Percentiles rank a stretch among this genome's conserved stretches.
Evolutionary conservation across 371 early-diverging fungal species (phyloP).

Genomic region (Mortierella sp.): DNA sequence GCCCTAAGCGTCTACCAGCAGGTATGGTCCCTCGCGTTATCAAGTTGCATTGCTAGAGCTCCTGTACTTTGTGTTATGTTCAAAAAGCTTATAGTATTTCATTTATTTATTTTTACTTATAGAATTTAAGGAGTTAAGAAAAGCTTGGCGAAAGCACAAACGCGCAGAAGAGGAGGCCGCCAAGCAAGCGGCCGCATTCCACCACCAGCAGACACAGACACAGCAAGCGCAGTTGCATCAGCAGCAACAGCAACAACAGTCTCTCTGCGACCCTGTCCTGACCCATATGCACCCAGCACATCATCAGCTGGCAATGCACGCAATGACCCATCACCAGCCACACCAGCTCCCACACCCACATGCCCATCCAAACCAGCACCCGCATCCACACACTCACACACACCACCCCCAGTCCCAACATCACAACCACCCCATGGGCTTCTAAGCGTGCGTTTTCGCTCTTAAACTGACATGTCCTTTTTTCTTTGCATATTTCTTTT

Average conservation of each 20-base stretch:
- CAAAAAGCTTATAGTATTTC: not conserved
- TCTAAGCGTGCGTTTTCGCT: constrained; percentile 24
- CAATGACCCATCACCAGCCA: constrained; percentile 49
- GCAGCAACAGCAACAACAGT: constrained; percentile 13
- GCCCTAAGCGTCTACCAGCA: constrained; percentile 60
- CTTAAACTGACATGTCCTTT: not conserved
- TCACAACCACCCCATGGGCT: constrained; percentile 35
- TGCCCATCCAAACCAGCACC: constrained; percentile 44
- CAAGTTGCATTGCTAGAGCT: not conserved
- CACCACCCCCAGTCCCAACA: constrained; percentile 22
- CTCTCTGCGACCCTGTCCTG: constrained; percentile 37
- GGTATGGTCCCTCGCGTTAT: constrained; percentile 33
- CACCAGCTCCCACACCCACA: constrained; percentile 49
- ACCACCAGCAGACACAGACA: constrained; percentile 39
- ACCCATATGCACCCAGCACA: constrained; percentile 33
- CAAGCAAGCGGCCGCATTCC: constrained; percentile 55
- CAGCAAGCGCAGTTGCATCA: constrained; percentile 34
- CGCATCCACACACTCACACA: constrained; percentile 7
- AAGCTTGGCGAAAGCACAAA: constrained; percentile 60
- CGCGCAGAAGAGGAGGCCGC: constrained; percentile 58
- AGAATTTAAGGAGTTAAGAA: constrained; percentile 78
- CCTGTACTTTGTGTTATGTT: not conserved
- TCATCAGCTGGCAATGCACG: constrained; percentile 35
- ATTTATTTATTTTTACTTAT: not conserved
- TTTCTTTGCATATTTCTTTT: not conserved